phyloP scores from a whole-genome alignment of 129 eudicot species.

The Scalesia atractyloides region DNA sequence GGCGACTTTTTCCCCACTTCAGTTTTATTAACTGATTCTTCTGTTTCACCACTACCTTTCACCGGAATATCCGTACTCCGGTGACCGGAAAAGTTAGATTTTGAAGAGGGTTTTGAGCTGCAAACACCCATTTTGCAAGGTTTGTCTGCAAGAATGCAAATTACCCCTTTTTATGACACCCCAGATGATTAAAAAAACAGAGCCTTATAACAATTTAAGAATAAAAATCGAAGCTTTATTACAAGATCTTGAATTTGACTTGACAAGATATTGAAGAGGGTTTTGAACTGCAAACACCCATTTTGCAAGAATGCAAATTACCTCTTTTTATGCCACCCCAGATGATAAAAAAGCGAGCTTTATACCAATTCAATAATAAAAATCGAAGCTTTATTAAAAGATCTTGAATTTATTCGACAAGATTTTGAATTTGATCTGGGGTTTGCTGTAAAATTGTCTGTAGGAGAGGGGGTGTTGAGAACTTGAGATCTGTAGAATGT shows the following conservation, averaged over 20 bases:
- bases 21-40: conserved; percentile 23
- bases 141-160: not conserved
- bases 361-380: not conserved
- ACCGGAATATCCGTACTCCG: conserved; percentile 18
- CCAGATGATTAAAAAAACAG: not conserved
- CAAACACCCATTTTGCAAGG: conserved; percentile 50
- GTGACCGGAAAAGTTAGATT: conserved; percentile 33
- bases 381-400: conserved; percentile 8
- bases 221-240: not conserved
- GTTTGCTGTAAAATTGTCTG: conserved; percentile 29
- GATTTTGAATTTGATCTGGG: conserved; percentile 24
- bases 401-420: conserved; percentile 21
- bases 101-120: conserved; percentile 53
- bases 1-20: conserved; percentile 61
- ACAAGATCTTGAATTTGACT: not conserved
- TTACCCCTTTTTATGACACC: not conserved
- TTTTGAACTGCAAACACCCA: conserved; percentile 7
- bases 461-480: conserved; percentile 17
- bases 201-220: not conserved
- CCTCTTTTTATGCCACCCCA: not conserved
- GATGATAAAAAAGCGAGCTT: not conserved
- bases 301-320: conserved; percentile 8
- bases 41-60: conserved; percentile 2
- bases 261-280: conserved; percentile 16
- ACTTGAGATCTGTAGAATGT: conserved; percentile 27